Evolutionary conservation across 2,329 filamentous ascomycete species (phyloP).

Genomic region (Pseudogymnoascus sp.): DNA sequence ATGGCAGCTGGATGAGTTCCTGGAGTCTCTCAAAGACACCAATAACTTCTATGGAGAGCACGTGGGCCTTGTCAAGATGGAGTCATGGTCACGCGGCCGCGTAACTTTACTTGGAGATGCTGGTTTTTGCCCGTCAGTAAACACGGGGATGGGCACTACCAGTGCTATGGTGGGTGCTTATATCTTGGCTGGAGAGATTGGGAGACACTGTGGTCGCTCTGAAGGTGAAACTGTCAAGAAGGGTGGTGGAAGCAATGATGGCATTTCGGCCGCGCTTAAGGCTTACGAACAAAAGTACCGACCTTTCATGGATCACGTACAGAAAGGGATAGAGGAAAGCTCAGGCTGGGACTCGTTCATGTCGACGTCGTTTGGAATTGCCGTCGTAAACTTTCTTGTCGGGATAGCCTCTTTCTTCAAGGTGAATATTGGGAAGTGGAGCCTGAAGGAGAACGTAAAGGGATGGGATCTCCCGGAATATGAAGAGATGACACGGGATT

Average conservation of each 20-base stretch:
- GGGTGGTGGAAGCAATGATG: conserved; percentile 38
- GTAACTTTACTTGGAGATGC: conserved; percentile 47
- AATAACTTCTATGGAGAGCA: conserved; percentile 40
- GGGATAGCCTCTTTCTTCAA: conserved; percentile 27
- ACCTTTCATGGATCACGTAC: conserved; percentile 36
- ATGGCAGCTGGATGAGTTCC: conserved; percentile 36
- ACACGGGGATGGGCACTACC: conserved; percentile 45
- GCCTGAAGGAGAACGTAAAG: conserved; percentile 28
- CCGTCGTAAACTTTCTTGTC: conserved; percentile 25
- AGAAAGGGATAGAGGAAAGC: conserved; percentile 22
- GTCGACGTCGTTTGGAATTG: conserved; percentile 26
- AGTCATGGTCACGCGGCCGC: conserved; percentile 35
- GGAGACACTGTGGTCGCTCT: conserved; percentile 4
- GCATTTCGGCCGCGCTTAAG: conserved; percentile 30
- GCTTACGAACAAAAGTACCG: conserved; percentile 37
- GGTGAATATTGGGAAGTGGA: conserved; percentile 27
- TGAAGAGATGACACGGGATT: conserved; percentile 23
- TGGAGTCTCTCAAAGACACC: conserved; percentile 32
- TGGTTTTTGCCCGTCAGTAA: conserved; percentile 38
- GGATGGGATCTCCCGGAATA: conserved; percentile 30
- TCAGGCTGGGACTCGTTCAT: conserved; percentile 18
- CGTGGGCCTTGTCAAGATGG: conserved; percentile 36
- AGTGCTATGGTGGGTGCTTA: conserved; percentile 43
- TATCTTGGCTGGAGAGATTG: conserved; percentile 46
- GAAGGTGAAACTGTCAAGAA: conserved; percentile 10